Evolutionary conservation across 1,284 basidiomycete species (phyloP), one percentile per base, ranked within the genome.

Genomic region (Rhodotorula glutinis): DNA sequence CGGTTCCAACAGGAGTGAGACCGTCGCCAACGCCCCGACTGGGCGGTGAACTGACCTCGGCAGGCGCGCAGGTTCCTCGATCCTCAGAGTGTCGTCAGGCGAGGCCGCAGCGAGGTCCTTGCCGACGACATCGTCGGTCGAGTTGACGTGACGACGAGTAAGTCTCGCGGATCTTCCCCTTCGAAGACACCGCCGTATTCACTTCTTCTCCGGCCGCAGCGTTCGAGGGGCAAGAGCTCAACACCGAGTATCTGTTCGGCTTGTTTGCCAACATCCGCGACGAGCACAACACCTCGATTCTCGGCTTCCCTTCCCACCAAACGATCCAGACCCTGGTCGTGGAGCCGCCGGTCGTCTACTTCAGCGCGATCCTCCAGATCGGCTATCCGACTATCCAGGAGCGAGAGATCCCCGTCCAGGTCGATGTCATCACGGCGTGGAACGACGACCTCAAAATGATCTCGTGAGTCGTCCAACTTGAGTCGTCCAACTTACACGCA

Each of bases 391-490:
- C 57, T 11, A 3, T 59, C 25, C 16, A 51, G 2, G 2, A 17
- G n/a, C 30, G 21, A 0, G 43, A 44, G 43, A 1, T 59, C 8
- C 57, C 57, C 4, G n/a, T 29, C 17, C 57, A 59, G 57, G 9
- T 59, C n/a, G 57, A 59, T 38, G 25, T 59, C 7, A 59, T 17
- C 21, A 59, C 57, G 25, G 47, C 47, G 0, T 59, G 57, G 57
- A 59, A 59, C 38, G 57, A 59, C 33, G 57, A 59, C 57, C 43
- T 59, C 14, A 59, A 59, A 47, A 59, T 59, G 27, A 51, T 52
- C 23, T 51, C 57, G 57, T 58, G 1, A 19, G 51, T 14, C 44
- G 43, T 21, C n/a, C n/a, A n/a, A n/a, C n/a, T n/a, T n/a, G n/a
- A n/a, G n/a, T n/a, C n/a, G n/a, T n/a, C n/a, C n/a, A 11, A 17